Conservation (phyloP, 2,329 filamentous ascomycete genomes). For the Fusarium luffae region DNA sequence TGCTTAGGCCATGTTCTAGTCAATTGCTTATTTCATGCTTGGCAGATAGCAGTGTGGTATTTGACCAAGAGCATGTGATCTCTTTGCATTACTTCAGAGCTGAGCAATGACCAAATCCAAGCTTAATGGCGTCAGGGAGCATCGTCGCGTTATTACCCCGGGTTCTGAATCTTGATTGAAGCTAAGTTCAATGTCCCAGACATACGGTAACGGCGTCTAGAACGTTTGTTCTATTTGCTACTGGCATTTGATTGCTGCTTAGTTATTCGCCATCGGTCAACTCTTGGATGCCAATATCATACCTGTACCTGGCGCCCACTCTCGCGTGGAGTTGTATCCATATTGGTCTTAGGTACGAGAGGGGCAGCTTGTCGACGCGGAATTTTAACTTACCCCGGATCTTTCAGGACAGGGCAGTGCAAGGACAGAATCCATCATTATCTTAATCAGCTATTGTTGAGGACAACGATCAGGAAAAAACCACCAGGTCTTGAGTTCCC, state of each 20-base stretch:
- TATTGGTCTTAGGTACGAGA: conserved; percentile 13
- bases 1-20: conserved; percentile 11
- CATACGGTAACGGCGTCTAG: conserved; percentile 4
- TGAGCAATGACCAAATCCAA: neutral
- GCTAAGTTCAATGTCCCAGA: neutral
- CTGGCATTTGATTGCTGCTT: neutral
- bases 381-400: conserved; percentile 13
- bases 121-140: conserved; percentile 5
- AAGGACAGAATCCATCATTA: neutral
- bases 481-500: conserved; percentile 19
- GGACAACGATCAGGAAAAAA: conserved; percentile 10
- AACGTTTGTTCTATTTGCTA: neutral
- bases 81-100: neutral
- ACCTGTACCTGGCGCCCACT: neutral
- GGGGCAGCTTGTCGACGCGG: conserved; percentile 19
- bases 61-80: conserved; percentile 5
- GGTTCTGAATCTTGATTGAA: neutral
- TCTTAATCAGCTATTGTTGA: neutral
- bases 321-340: conserved; percentile 26
- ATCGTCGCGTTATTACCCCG: conserved; percentile 2
- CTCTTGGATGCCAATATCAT: neutral
- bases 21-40: conserved; percentile 15
- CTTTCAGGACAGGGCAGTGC: conserved; percentile 11
- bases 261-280: neutral
- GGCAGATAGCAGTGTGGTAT: conserved; percentile 10